These are phyloP conservation scores for Zasmidium cellare DNA, from an alignment of 2,329 filamentous ascomycete species.

Conservation along the genomic window DNA sequence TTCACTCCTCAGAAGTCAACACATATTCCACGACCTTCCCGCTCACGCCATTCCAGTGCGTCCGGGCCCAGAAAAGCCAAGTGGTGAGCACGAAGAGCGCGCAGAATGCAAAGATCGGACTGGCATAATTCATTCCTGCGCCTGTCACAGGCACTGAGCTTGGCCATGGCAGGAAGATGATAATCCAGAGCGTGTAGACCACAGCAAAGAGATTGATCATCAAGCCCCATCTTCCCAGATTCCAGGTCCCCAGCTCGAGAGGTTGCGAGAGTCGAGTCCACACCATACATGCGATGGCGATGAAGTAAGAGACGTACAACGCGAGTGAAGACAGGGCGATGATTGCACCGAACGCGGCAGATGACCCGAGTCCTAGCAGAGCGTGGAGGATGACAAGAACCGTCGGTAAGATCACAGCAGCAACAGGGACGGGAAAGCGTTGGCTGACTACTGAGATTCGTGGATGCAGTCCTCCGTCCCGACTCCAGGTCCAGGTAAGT, in stretches of 20 bases:
- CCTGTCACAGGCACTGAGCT: slow-evolving; percentile 34
- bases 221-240: slow-evolving; percentile 40
- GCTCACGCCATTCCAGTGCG: background rate
- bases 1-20: background rate
- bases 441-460: slow-evolving; percentile 1
- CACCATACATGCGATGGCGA: slow-evolving; percentile 37
- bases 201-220: slow-evolving; percentile 38
- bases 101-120: slow-evolving; percentile 3
- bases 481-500: slow-evolving; percentile 4
- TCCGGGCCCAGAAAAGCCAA: slow-evolving; percentile 5
- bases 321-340: slow-evolving; percentile 41
- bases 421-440: slow-evolving; percentile 3
- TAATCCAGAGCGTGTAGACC: slow-evolving; percentile 46
- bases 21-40: slow-evolving; percentile 4
- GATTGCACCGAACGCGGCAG: slow-evolving; percentile 44
- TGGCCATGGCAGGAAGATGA: slow-evolving; percentile 54
- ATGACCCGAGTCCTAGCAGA: slow-evolving; percentile 39
- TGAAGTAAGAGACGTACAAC: slow-evolving; percentile 41
- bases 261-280: slow-evolving; percentile 35
- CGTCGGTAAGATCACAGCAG: slow-evolving; percentile 23
- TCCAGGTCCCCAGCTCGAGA: slow-evolving; percentile 39
- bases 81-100: background rate
- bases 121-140: slow-evolving; percentile 47
- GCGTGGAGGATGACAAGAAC: slow-evolving; percentile 31
- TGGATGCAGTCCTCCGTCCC: slow-evolving; percentile 2